These are phyloP conservation scores for Xylaria bambusicola DNA, from an alignment of 495 filamentous ascomycete genomes.

Conservation along the genomic window DNA sequence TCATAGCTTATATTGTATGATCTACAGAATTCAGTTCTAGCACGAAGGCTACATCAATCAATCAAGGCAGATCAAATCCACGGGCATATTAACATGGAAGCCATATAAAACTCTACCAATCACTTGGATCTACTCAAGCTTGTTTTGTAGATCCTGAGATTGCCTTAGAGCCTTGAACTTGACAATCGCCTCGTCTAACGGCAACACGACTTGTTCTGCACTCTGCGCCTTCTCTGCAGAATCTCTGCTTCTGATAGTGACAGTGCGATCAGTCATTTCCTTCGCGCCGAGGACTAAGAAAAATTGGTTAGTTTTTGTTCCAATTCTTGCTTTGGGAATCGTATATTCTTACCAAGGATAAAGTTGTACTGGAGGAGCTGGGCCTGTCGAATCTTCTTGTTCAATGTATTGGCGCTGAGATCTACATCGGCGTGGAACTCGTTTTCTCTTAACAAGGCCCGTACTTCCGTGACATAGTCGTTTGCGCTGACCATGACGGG, in stretches of 20 bases:
- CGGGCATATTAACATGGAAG: neutral
- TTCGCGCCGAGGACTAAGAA: constrained; percentile 64
- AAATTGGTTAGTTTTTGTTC: neutral
- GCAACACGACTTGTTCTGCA: constrained; percentile 67
- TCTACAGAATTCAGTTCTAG: too few species aligned
- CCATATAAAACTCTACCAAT: neutral
- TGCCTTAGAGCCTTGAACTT: constrained; percentile 64
- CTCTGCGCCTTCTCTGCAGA: constrained; percentile 44
- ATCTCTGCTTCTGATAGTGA: constrained; percentile 76
- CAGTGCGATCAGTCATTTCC: constrained; percentile 61
- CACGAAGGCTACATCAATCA: too few species aligned
- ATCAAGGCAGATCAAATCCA: neutral
- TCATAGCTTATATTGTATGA: too few species aligned
- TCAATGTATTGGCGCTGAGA: constrained; percentile 84
- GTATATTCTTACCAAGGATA: constrained; percentile 65
- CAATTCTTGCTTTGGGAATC: neutral
- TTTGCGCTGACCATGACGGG: constrained; percentile 84
- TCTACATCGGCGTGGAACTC: constrained; percentile 85
- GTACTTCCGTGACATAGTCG: constrained; percentile 86
- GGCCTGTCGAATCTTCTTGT: constrained; percentile 91
- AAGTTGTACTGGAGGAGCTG: constrained; percentile 92
- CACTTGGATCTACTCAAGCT: constrained; percentile 12
- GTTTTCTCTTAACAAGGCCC: constrained; percentile 56
- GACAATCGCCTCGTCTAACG: constrained; percentile 63
- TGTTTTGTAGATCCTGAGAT: constrained; percentile 33